phyloP scores from a whole-genome alignment of 78 protist species.

The Protostelium mycophagum region DNA sequence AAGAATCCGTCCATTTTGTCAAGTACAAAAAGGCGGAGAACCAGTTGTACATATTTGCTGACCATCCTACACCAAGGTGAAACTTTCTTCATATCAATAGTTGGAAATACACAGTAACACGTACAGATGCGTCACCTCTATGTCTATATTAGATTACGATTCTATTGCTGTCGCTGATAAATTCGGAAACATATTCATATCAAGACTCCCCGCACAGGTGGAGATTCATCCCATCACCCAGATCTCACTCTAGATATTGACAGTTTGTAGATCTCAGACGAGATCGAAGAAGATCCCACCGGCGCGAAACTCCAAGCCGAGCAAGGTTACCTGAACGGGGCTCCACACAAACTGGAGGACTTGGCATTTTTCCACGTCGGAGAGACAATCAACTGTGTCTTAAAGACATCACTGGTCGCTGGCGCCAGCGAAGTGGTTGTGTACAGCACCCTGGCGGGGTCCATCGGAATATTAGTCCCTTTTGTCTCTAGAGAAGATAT shows the following conservation, averaged over 20 bases:
- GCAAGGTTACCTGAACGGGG: constrained; percentile 58
- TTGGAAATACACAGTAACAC: background rate
- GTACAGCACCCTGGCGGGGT: constrained; percentile 69
- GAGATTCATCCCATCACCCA: no score
- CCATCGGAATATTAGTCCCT: constrained; percentile 76
- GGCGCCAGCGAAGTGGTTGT: constrained; percentile 65
- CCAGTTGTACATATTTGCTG: constrained; percentile 82
- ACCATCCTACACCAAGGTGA: constrained; percentile 84
- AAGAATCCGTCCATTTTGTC: constrained; percentile 78
- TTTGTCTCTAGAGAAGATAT: constrained; percentile 73
- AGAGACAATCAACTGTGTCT: constrained; percentile 70
- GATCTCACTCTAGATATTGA: background rate
- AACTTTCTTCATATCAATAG: background rate
- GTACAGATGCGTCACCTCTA: constrained; percentile 54
- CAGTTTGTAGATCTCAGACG: constrained; percentile 40
- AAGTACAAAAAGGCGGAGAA: constrained; percentile 70
- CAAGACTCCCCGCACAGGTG: constrained; percentile 66
- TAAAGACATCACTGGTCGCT: constrained; percentile 39
- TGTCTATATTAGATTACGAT: constrained; percentile 74
- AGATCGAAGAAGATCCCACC: constrained; percentile 75
- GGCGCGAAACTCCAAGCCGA: constrained; percentile 49
- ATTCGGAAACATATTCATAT: constrained; percentile 85
- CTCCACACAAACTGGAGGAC: constrained; percentile 61
- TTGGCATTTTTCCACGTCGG: constrained; percentile 82
- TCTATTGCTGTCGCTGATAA: constrained; percentile 89